Conservation (phyloP, 495 filamentous ascomycete species). For the Lindgomyces ingoldianus region DNA sequence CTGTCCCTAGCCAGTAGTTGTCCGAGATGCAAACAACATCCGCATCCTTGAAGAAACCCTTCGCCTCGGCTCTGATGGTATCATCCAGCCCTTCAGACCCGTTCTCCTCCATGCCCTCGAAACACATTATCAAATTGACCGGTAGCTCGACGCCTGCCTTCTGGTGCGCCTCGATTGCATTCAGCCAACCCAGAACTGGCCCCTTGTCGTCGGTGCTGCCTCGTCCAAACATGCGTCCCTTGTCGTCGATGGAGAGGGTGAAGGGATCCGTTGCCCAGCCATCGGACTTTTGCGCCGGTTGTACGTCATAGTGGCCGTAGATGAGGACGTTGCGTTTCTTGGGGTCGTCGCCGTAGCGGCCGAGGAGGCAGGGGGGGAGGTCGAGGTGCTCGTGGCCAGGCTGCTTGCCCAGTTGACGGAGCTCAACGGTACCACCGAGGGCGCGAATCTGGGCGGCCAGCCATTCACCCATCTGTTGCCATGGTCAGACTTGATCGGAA, state of each 20-base stretch:
- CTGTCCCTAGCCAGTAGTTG: slow-evolving; percentile 99
- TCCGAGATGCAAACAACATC: slow-evolving; percentile 98
- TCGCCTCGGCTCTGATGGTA: slow-evolving; percentile 83
- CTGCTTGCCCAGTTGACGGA: slow-evolving; percentile 83
- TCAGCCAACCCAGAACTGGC: slow-evolving; percentile 95
- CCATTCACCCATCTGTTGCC: slow-evolving; percentile 85
- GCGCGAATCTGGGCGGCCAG: slow-evolving; percentile 77
- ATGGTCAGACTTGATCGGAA: too few species aligned
- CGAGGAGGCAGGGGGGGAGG: slow-evolving; percentile 88
- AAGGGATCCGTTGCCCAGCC: slow-evolving; percentile 98
- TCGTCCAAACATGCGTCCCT: slow-evolving; percentile 93
- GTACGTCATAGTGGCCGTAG: slow-evolving; percentile 99
- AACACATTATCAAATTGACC: slow-evolving; percentile 98
- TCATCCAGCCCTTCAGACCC: slow-evolving; percentile 96
- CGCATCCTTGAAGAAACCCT: slow-evolving; percentile 88
- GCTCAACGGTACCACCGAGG: slow-evolving; percentile 83
- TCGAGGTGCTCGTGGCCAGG: slow-evolving; percentile 85
- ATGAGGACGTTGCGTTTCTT: slow-evolving; percentile 93
- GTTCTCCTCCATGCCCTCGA: slow-evolving; percentile 99
- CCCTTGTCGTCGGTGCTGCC: slow-evolving; percentile 98
- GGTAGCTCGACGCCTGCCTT: slow-evolving; percentile 92
- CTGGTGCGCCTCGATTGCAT: slow-evolving; percentile 95
- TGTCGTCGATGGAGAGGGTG: slow-evolving; percentile 78
- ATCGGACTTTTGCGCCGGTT: slow-evolving; percentile 89
- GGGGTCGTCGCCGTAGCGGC: slow-evolving; percentile 85